Evolutionary conservation across 345 rosid species (phyloP).

Genomic region (Acer yangbiense): DNA sequence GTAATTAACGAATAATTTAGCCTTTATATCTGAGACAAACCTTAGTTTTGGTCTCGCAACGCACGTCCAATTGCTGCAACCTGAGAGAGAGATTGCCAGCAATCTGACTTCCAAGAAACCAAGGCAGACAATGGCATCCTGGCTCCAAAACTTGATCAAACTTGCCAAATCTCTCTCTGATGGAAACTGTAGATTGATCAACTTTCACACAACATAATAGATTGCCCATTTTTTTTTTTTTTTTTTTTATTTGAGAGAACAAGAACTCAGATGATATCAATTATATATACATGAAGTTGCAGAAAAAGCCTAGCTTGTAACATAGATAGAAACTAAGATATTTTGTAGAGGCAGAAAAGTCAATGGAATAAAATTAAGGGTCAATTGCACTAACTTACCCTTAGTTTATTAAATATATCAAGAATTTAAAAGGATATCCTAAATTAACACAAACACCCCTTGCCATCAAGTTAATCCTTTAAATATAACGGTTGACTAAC

Average conservation of each 20-base stretch:
- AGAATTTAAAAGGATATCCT: no score
- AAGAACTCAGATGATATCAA: not conserved
- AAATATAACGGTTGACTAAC: no score
- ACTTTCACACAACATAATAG: conserved; percentile 50
- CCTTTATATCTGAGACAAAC: not conserved
- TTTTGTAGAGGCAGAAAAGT: no score
- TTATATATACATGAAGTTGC: not conserved
- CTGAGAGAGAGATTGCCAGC: conserved; percentile 49
- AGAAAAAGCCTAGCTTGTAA: not conserved
- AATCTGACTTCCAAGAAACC: conserved; percentile 56
- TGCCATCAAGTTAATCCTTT: no score
- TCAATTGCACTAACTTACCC: no score
- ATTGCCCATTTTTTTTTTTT: conserved; percentile 30
- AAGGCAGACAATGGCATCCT: conserved; percentile 66
- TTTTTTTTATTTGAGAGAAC: not conserved
- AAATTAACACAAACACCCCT: no score
- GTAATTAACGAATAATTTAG: not conserved
- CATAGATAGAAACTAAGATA: no score
- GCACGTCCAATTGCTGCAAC: conserved; percentile 38
- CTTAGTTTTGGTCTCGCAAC: conserved; percentile 45
- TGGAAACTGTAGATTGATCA: conserved; percentile 60
- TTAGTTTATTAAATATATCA: no score
- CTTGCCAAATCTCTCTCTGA: conserved; percentile 58
- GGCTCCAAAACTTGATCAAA: conserved; percentile 61
- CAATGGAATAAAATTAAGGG: no score